Conservation (phyloP, 176 grass and related monocot genomes). For the Carex scoparia region DNA sequence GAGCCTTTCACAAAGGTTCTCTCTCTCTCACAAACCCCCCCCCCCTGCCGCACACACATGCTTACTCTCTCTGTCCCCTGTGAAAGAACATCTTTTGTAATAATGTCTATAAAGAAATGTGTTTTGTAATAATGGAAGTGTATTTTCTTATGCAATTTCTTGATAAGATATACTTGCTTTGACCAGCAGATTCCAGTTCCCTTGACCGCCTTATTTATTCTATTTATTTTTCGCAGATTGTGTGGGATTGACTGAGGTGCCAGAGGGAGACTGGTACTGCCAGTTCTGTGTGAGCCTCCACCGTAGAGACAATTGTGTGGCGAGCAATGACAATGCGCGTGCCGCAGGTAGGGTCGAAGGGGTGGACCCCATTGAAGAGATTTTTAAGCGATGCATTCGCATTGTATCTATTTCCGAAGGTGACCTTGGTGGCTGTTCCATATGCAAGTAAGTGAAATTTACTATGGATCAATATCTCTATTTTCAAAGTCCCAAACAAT, state of each 20-base stretch:
- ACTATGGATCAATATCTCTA: not conserved
- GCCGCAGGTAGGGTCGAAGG: conserved; percentile 93
- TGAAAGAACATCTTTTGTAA: not conserved
- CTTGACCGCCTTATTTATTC: not conserved
- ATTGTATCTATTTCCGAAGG: conserved; percentile 55
- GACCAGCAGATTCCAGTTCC: not conserved
- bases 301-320: conserved; percentile 77
- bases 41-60: no score
- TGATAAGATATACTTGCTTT: not conserved
- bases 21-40: not conserved
- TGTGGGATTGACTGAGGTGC: conserved; percentile 49
- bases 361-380: conserved; percentile 85
- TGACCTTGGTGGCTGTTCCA: conserved; percentile 69
- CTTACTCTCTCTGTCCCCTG: not conserved
- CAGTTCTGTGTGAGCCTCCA: conserved; percentile 81
- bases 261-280: conserved; percentile 74
- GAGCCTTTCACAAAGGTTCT: conserved; percentile 94
- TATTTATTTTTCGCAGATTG: conserved; percentile 48
- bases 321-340: conserved; percentile 90
- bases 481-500: no score
- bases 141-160: not conserved
- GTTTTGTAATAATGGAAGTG: not conserved
- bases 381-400: conserved; percentile 72
- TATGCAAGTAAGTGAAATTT: conserved; percentile 71
- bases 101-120: not conserved